Base-by-base conservation (phyloP, 768 basidiomycete genomes). In the Neoboletus subvelutipes region DNA sequence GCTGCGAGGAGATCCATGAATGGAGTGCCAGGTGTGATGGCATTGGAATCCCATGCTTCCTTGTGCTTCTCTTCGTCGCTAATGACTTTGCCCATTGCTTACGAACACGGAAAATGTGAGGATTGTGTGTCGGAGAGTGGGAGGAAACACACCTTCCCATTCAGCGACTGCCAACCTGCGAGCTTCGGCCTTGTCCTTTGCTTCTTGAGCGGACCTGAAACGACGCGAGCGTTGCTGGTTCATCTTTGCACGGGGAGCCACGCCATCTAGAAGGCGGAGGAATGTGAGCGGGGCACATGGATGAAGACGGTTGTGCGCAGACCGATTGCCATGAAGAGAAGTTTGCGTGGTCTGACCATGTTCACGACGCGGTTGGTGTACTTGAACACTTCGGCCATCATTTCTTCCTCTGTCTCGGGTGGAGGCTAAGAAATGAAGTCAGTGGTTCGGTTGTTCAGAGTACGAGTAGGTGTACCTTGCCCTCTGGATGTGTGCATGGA, bases 321-420 rank as follows among this genome's bases (percentile, higher is more conserved):
- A 93, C 95, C 96, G 65, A 99, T 96, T 48, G 97, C 97, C 93
- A 99, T 98, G 77, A 98, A 94, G 47, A 99, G 80, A 17, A 99
- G 78, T 72, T 92, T 98, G 55, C 97, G 84, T 0, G 97, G 97
- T 59, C 97, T 80, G 53, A 97, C 74, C 96, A 98, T 98, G 71
- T 94, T 93, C 26, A 99, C 94, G 26, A 99, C 90, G 42, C 97
- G 83, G 68, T 98, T 94, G 0, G 97, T 99, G 76, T 99, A 99
- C 51, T 82, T 85, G 78, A 99, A 98, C 33, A 99, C 81, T 72
- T 98, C 97, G 6, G 92, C 68, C 97, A 99, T 99, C 97, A 99
- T 99, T 50, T 97, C 94, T 68, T 94, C 92, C 71, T 99, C 97
- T 2, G 94, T 98, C 73, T 97, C 93, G 0, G 97, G 97, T 6